These are phyloP conservation scores for Dendrobium officinale DNA, from an alignment of 106 monocot species.

Conservation along the genomic window DNA sequence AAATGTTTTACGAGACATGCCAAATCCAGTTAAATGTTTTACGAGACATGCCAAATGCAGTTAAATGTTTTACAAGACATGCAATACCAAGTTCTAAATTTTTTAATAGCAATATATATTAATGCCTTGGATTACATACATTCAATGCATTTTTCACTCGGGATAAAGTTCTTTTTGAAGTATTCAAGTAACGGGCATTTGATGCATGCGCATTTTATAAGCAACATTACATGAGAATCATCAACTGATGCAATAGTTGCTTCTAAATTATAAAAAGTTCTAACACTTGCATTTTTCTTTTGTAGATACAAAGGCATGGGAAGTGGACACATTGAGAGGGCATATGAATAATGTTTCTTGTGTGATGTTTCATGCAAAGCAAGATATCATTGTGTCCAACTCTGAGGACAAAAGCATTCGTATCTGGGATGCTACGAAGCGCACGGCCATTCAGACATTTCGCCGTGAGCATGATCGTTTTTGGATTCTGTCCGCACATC, in stretches of 20 bases:
- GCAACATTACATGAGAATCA: neutral
- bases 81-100: too few relatives aligned
- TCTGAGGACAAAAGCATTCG: conserved; percentile 76
- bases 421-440: conserved; percentile 73
- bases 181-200: too few relatives aligned
- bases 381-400: conserved; percentile 68
- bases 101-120: too few relatives aligned
- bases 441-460: conserved; percentile 54
- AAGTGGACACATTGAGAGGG: conserved; percentile 68
- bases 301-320: conserved; percentile 70
- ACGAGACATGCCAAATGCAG: too few relatives aligned
- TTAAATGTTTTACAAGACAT: too few relatives aligned
- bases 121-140: too few relatives aligned
- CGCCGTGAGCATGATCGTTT: conserved; percentile 65
- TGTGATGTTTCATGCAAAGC: conserved; percentile 65
- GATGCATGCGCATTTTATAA: neutral
- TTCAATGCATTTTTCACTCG: too few relatives aligned
- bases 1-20: too few relatives aligned
- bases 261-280: neutral
- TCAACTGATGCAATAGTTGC: neutral
- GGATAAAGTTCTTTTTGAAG: too few relatives aligned
- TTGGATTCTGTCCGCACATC: conserved; percentile 65
- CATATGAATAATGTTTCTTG: conserved; percentile 85
- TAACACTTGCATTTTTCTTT: neutral
- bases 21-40: too few relatives aligned